Evolutionary conservation across 2,329 filamentous ascomycete genomes (phyloP).

Genomic region (Aspergillus candidus): DNA sequence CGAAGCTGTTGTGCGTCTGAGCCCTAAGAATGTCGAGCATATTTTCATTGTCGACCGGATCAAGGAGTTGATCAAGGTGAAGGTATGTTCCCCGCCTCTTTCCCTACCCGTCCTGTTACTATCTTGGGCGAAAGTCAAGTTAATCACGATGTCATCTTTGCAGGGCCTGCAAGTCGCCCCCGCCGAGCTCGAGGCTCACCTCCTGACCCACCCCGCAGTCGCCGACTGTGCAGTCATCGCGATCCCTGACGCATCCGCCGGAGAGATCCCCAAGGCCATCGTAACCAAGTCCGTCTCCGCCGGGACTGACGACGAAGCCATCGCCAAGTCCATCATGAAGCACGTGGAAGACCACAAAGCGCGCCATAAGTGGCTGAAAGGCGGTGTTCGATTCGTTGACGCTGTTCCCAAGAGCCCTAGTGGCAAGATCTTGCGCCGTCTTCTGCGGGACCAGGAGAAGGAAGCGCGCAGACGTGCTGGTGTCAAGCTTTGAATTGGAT

Average conservation of each 20-base stretch:
- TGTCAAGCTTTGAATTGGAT: slow-evolving; percentile 53
- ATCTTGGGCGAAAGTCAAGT: not conserved
- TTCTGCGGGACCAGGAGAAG: slow-evolving; percentile 69
- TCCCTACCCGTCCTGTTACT: not conserved
- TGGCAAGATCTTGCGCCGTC: slow-evolving; percentile 57
- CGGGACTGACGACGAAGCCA: slow-evolving; percentile 47
- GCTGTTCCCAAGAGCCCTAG: slow-evolving; percentile 56
- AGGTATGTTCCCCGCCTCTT: slow-evolving; percentile 49
- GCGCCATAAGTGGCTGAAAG: slow-evolving; percentile 57
- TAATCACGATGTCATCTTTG: not conserved
- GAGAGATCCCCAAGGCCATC: slow-evolving; percentile 59
- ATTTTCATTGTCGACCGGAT: slow-evolving; percentile 78
- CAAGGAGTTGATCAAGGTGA: slow-evolving; percentile 73
- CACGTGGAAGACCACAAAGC: slow-evolving; percentile 58
- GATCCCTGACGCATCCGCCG: slow-evolving; percentile 57
- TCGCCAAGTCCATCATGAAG: slow-evolving; percentile 49
- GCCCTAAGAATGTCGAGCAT: slow-evolving; percentile 66
- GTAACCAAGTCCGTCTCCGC: slow-evolving; percentile 54
- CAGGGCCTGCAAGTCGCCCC: slow-evolving; percentile 78
- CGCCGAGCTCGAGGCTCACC: slow-evolving; percentile 73
- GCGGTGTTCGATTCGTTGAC: slow-evolving; percentile 54
- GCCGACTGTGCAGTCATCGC: slow-evolving; percentile 74
- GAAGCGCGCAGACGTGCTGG: slow-evolving; percentile 59
- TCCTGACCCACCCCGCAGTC: slow-evolving; percentile 69
- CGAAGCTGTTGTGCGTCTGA: slow-evolving; percentile 64